Evolutionary conservation across 805 yeast species (phyloP).

Genomic region (Torulaspora indica): DNA sequence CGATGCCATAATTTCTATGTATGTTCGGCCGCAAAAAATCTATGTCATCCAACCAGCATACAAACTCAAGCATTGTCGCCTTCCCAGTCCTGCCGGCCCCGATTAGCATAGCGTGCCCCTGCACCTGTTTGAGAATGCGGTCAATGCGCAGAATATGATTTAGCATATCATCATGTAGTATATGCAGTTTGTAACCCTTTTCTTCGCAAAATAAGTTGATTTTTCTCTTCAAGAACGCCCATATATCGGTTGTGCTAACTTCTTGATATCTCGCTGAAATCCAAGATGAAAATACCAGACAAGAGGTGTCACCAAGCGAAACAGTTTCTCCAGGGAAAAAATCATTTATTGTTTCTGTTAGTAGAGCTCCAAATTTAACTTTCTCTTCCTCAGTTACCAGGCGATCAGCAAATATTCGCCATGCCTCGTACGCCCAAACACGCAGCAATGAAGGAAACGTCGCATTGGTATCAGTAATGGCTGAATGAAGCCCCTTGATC

Average conservation of each 20-base stretch:
- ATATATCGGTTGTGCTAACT: slow-evolving; percentile 46
- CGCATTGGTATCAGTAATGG: slow-evolving; percentile 39
- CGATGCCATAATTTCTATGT: slow-evolving; percentile 47
- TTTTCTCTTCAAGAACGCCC: slow-evolving; percentile 56
- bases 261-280: slow-evolving; percentile 56
- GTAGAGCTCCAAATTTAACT: slow-evolving; percentile 44
- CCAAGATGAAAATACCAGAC: slow-evolving; percentile 74
- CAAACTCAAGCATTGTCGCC: slow-evolving; percentile 70
- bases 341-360: slow-evolving; percentile 33
- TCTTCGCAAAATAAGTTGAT: slow-evolving; percentile 73
- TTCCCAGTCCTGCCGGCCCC: slow-evolving; percentile 85
- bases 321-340: slow-evolving; percentile 47
- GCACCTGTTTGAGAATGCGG: slow-evolving; percentile 74
- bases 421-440: slow-evolving; percentile 77
- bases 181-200: slow-evolving; percentile 55
- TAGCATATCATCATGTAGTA: slow-evolving; percentile 63
- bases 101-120: slow-evolving; percentile 83
- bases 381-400: slow-evolving; percentile 47
- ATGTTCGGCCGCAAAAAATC: slow-evolving; percentile 55
- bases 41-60: slow-evolving; percentile 86
- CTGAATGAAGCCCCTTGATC: slow-evolving; percentile 67
- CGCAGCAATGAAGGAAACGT: slow-evolving; percentile 47
- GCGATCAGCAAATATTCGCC: slow-evolving; percentile 73
- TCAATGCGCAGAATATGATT: slow-evolving; percentile 77
- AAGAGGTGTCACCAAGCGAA: slow-evolving; percentile 38